phyloP scores from a whole-genome alignment of 1,284 basidiomycete genomes.

The Leccinum colubrinum region DNA sequence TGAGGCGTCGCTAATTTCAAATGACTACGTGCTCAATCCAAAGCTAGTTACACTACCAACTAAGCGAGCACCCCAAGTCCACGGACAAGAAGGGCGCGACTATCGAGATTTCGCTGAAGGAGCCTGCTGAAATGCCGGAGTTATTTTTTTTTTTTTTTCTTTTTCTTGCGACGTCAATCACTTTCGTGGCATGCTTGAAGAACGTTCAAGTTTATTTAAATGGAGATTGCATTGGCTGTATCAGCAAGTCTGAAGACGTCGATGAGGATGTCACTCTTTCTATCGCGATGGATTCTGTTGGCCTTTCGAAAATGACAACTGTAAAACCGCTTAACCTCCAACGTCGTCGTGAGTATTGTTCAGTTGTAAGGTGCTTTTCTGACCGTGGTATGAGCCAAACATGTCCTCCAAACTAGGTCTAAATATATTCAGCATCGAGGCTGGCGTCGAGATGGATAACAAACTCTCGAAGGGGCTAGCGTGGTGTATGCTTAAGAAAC shows the following conservation, averaged over 20 bases:
- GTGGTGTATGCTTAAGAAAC: no score
- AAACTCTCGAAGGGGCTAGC: no score
- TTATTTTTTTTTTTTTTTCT: slow-evolving; percentile 68
- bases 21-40: not conserved
- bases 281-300: slow-evolving; percentile 41
- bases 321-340: not conserved
- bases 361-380: no score
- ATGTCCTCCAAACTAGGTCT: no score
- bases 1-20: not conserved
- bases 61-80: no score
- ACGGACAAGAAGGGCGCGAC: slow-evolving; percentile 55
- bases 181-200: slow-evolving; percentile 84
- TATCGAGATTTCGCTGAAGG: slow-evolving; percentile 86
- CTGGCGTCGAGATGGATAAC: no score
- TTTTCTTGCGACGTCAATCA: slow-evolving; percentile 85
- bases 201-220: slow-evolving; percentile 79
- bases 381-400: no score
- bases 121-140: slow-evolving; percentile 73
- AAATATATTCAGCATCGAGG: no score
- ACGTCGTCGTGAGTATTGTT: no score
- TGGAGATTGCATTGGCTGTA: slow-evolving; percentile 66
- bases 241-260: slow-evolving; percentile 58
- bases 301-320: slow-evolving; percentile 56
- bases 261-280: slow-evolving; percentile 47
- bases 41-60: slow-evolving; percentile 36